These are phyloP conservation scores for Ligustrum vulgare DNA, from an alignment of 257 asterid genomes.

Conservation along the genomic window DNA sequence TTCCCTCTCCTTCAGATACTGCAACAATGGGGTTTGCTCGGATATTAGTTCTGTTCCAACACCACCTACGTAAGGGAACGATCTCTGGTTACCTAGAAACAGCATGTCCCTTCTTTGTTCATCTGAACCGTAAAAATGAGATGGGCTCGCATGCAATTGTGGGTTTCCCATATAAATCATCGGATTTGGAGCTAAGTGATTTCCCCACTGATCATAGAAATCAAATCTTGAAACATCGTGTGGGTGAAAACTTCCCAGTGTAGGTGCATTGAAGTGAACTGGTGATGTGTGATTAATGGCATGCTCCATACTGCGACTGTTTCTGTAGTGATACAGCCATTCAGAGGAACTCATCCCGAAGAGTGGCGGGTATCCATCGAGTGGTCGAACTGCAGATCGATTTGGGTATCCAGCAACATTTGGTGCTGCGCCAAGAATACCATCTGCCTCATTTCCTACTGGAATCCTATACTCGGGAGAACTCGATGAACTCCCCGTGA, in stretches of 20 bases:
- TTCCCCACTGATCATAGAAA: slow-evolving; percentile 72
- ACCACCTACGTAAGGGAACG: slow-evolving; percentile 52
- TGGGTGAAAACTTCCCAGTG: slow-evolving; percentile 31
- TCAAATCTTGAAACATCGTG: slow-evolving; percentile 52
- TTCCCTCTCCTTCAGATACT: slow-evolving; percentile 73
- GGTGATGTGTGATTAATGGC: slow-evolving; percentile 41
- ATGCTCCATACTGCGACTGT: slow-evolving; percentile 53
- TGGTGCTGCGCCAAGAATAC: slow-evolving; percentile 80
- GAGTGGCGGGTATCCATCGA: slow-evolving; percentile 56
- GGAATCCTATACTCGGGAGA: slow-evolving; percentile 30
- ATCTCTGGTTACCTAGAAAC: slow-evolving; percentile 53
- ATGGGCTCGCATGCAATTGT: slow-evolving; percentile 41
- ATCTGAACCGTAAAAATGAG: slow-evolving; percentile 39
- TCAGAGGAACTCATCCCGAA: slow-evolving; percentile 89
- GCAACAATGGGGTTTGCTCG: slow-evolving; percentile 61
- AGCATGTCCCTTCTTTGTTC: slow-evolving; percentile 43
- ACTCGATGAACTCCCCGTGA: slow-evolving; percentile 31
- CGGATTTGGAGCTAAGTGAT: slow-evolving; percentile 50
- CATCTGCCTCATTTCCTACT: slow-evolving; percentile 46
- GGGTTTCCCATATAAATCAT: slow-evolving; percentile 48
- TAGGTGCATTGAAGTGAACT: slow-evolving; percentile 36
- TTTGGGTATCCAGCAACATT: slow-evolving; percentile 30
- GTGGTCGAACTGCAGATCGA: slow-evolving; percentile 33
- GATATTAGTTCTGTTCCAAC: slow-evolving; percentile 45
- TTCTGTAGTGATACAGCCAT: slow-evolving; percentile 89